phyloP scores from a whole-genome alignment of 1,139 yeast genomes.

The Kazachstania sp. region DNA sequence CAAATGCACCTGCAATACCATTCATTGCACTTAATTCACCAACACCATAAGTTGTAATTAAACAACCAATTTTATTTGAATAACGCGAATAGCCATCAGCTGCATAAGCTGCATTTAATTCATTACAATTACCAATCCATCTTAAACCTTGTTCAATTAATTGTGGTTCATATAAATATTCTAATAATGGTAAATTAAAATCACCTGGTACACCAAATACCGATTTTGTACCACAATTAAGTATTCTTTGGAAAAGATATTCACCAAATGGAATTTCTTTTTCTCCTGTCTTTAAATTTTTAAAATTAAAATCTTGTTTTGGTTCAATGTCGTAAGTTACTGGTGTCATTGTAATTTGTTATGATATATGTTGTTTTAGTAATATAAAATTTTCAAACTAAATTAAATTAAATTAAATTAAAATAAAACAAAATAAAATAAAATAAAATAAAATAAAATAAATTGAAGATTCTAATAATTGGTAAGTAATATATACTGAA shows the following conservation, averaged over 20 bases:
- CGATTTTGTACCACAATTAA: constrained; percentile 26
- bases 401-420: too few relatives aligned
- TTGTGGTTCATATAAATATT: constrained; percentile 38
- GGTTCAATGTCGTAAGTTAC: constrained; percentile 1
- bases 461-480: too few relatives aligned
- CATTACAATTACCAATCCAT: constrained; percentile 50
- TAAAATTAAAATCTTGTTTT: not conserved
- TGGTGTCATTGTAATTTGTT: constrained; percentile 2
- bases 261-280: constrained; percentile 30
- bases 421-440: too few relatives aligned
- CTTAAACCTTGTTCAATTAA: constrained; percentile 21
- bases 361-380: too few relatives aligned
- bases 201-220: constrained; percentile 49
- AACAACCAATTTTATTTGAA: constrained; percentile 48
- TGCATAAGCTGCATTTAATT: constrained; percentile 49
- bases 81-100: constrained; percentile 64
- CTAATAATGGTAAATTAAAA: constrained; percentile 48
- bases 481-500: too few relatives aligned
- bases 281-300: not conserved
- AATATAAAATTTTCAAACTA: too few relatives aligned
- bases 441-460: too few relatives aligned
- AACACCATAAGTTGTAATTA: constrained; percentile 63
- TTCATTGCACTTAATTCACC: constrained; percentile 65
- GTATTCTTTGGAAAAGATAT: constrained; percentile 23
- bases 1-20: constrained; percentile 60